A percentile compares a stretch with the other conserved stretches of the same genome.
Conservation (phyloP, 2,329 filamentous ascomycete genomes). For the Aspergillus sergii region DNA sequence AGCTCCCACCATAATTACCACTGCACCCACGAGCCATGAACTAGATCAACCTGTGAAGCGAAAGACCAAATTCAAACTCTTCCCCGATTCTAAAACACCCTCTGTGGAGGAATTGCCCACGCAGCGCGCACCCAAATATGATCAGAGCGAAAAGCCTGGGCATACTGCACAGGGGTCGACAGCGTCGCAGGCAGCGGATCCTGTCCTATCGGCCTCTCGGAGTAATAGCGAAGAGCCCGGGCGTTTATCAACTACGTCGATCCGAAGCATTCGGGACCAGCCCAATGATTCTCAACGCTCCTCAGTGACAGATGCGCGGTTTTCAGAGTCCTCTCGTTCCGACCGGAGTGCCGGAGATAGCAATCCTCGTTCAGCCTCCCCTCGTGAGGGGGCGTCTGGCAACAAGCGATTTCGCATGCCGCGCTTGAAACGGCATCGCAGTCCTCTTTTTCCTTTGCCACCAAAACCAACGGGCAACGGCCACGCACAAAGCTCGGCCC, state of each 20-base stretch:
- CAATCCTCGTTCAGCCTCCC: slow-evolving; percentile 61
- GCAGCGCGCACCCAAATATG: slow-evolving; percentile 12
- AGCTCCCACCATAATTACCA: slow-evolving; percentile 80
- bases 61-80: slow-evolving; percentile 44
- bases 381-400: slow-evolving; percentile 66
- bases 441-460: slow-evolving; percentile 84
- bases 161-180: slow-evolving; percentile 30
- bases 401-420: slow-evolving; percentile 80
- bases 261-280: slow-evolving; percentile 56
- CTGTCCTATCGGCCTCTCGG: slow-evolving; percentile 40
- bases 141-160: slow-evolving; percentile 19
- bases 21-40: slow-evolving; percentile 74
- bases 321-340: slow-evolving; percentile 87
- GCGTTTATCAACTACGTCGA: slow-evolving; percentile 52
- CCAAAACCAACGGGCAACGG: slow-evolving; percentile 59
- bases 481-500: slow-evolving; percentile 19
- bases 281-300: slow-evolving; percentile 64
- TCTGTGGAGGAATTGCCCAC: slow-evolving; percentile 34
- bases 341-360: slow-evolving; percentile 77
- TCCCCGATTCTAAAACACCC: slow-evolving; percentile 36
- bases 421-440: slow-evolving; percentile 74
- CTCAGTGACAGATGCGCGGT: slow-evolving; percentile 64
- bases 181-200: slow-evolving; percentile 32
- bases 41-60: slow-evolving; percentile 49
- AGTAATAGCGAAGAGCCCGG: slow-evolving; percentile 66